These are phyloP conservation scores for Leucosporidium yakuticum DNA, from an alignment of 768 basidiomycete genomes.

Conservation along the genomic window DNA sequence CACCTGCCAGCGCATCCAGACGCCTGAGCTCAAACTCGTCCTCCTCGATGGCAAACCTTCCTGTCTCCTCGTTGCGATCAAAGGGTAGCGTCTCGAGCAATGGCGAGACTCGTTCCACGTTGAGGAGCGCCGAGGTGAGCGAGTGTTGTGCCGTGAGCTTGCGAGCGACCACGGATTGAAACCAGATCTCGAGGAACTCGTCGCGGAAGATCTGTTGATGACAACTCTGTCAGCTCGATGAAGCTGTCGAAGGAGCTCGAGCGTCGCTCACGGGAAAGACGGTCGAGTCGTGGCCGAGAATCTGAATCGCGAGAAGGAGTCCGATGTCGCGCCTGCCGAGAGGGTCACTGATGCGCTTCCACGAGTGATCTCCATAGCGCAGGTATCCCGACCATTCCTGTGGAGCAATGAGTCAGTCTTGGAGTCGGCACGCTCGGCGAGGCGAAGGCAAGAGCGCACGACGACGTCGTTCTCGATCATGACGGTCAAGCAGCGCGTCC, in stretches of 20 bases:
- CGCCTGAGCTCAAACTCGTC: conserved; percentile 26
- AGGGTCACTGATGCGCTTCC: conserved; percentile 54
- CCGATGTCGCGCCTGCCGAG: conserved; percentile 56
- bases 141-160: conserved; percentile 34
- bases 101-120: conserved; percentile 9
- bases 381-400: conserved; percentile 63
- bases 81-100: conserved; percentile 21
- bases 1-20: conserved; percentile 23
- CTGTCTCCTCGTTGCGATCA: not conserved
- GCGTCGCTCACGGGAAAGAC: conserved; percentile 18
- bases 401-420: conserved; percentile 1
- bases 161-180: conserved; percentile 34
- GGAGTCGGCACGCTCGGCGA: conserved; percentile 7
- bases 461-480: conserved; percentile 52
- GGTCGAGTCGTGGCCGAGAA: conserved; percentile 23
- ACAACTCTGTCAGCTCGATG: not conserved
- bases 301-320: conserved; percentile 51
- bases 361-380: conserved; percentile 52
- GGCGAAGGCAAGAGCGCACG: conserved; percentile 42
- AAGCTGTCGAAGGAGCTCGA: not conserved
- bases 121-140: conserved; percentile 26
- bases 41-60: conserved; percentile 6
- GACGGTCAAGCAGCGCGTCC: conserved; percentile 65
- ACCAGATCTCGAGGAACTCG: conserved; percentile 36
- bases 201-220: conserved; percentile 26